Percentiles rank a stretch among this genome's conserved stretches.
phyloP scores from a whole-genome alignment of 140 eudicot species.

The Bidens hawaiensis region DNA sequence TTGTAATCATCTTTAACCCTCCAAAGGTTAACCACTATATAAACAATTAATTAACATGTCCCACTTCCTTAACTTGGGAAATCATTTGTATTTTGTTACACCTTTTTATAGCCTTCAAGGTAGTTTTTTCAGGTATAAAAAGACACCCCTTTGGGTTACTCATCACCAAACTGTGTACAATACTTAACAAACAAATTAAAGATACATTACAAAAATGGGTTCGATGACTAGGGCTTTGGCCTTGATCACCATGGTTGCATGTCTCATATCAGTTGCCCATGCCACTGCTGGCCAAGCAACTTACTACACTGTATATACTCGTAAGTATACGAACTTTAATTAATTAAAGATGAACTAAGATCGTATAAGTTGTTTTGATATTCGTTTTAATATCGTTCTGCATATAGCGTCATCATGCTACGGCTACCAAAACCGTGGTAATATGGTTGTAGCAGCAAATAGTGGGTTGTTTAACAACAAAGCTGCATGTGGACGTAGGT shows the following conservation, averaged over 20 bases:
- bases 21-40: too few relatives aligned
- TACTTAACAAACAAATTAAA: neutral
- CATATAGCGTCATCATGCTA: neutral
- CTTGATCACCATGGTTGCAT: constrained; percentile 15
- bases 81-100: neutral
- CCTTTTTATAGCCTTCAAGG: neutral
- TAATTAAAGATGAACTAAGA: neutral
- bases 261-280: constrained; percentile 9
- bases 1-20: too few relatives aligned
- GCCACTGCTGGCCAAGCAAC: constrained; percentile 21
- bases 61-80: neutral
- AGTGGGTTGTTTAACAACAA: neutral
- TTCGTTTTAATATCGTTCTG: too few relatives aligned
- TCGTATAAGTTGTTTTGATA: neutral
- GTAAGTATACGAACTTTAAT: constrained; percentile 4
- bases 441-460: neutral
- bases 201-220: constrained; percentile 5
- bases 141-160: neutral
- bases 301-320: constrained; percentile 17
- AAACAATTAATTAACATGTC: neutral
- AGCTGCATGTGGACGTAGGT: constrained; percentile 45
- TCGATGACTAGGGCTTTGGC: constrained; percentile 4
- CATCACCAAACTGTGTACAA: neutral
- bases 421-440: neutral
- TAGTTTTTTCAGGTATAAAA: constrained; percentile 4